Base-by-base conservation (phyloP, 345 rosid genomes). In the Populus pruinosa region DNA sequence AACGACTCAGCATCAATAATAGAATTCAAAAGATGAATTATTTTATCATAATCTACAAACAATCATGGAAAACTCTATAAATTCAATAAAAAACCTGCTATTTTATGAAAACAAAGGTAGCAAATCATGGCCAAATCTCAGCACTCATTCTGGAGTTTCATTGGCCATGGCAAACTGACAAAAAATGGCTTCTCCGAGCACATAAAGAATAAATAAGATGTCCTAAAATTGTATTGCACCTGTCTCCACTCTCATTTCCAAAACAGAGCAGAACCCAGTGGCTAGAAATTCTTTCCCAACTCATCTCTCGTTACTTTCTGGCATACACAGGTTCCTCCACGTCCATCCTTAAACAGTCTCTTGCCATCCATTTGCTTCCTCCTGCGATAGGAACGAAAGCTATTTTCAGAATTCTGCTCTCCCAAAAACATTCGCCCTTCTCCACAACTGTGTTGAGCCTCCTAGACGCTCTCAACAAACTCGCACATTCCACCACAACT, bases 401-500 rank as follows among this genome's bases (percentile, higher is more conserved):
- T 33, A 18, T 20, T 62, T 74, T 93, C 83, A 93, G 81, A 91
- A 87, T 70, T 83, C 80, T 66, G 98, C 88, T 76, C 86, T 88
- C 94, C 90, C 87, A 69, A 95, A 78, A 78, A 93, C 90, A 63
- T 89, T 87, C 66, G 82, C 90, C 98, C 97, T 86, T 95, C 99
- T 31, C 99, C 99, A 7, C 99, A 92, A 38, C 94, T 87, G 75
- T 89, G 86, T 81, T 91, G 96, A 81, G 92, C 97, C 78, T 92
- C 99, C 74, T 91, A 90, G 83, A 95, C 91, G 79, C 97, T 85
- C 80, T 93, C 98, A 0, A 87, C 93, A 5, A 98, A 91, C 84
- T 80, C 92, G 90, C 99, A 95, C 20, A 95, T 82, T 65, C 98
- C 98, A 16, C 98, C 91, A 85, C 97, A 95, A 78, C 83, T 89